Percentiles rank a stretch among this genome's conserved stretches.
These are phyloP conservation scores for Podospora fimiseda DNA, from an alignment of 495 filamentous ascomycete species.

Conservation along the genomic window DNA sequence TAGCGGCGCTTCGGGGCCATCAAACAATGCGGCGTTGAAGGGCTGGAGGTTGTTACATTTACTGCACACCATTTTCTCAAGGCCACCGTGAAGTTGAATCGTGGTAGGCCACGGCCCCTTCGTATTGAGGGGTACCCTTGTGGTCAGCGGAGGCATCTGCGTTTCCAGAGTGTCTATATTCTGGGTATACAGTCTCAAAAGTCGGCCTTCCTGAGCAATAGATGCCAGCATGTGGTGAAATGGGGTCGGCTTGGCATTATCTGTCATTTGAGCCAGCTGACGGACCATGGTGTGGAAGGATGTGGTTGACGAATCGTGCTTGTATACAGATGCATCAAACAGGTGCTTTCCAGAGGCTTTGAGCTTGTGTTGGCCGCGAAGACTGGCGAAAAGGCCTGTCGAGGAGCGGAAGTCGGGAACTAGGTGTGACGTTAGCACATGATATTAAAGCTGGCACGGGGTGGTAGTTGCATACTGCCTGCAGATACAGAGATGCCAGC, in stretches of 20 bases:
- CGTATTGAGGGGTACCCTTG: slow-evolving; percentile 57
- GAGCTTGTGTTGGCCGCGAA: slow-evolving; percentile 78
- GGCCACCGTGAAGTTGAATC: slow-evolving; percentile 88
- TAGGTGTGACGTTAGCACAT: slow-evolving; percentile 30
- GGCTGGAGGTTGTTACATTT: slow-evolving; percentile 76
- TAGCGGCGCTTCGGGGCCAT: slow-evolving; percentile 74
- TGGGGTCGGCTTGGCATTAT: slow-evolving; percentile 69
- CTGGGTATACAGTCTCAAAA: slow-evolving; percentile 91
- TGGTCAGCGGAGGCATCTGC: slow-evolving; percentile 69
- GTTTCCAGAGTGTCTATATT: slow-evolving; percentile 96
- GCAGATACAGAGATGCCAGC: slow-evolving; percentile 95
- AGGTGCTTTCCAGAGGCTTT: slow-evolving; percentile 92
- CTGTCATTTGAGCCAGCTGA: slow-evolving; percentile 67
- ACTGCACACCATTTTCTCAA: slow-evolving; percentile 92
- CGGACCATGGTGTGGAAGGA: slow-evolving; percentile 96
- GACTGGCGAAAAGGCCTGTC: slow-evolving; percentile 75
- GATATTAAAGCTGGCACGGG: not conserved
- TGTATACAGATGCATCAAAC: slow-evolving; percentile 96
- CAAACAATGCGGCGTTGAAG: slow-evolving; percentile 74
- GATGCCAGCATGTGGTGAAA: slow-evolving; percentile 94
- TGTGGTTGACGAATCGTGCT: slow-evolving; percentile 75
- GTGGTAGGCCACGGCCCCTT: slow-evolving; percentile 92
- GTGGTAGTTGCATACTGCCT: slow-evolving; percentile 63
- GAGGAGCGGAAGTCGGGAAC: slow-evolving; percentile 96
- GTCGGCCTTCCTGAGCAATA: slow-evolving; percentile 76